phyloP scores from a whole-genome alignment of 2,329 filamentous ascomycete genomes.

The Penicillium rolfsii region DNA sequence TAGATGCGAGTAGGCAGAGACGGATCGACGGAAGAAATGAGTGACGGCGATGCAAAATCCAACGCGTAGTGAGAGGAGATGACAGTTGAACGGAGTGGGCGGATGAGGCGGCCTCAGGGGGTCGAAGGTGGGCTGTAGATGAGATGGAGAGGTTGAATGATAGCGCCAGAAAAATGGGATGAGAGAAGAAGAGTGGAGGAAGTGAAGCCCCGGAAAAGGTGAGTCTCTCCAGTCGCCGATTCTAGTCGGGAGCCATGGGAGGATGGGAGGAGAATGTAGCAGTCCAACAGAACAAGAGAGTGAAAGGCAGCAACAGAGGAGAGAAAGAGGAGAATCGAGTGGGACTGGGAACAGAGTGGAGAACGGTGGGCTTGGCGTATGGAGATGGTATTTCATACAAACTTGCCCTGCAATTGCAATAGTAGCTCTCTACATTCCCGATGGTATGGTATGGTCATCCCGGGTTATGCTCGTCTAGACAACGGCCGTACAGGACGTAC shows the following conservation, averaged over 20 bases:
- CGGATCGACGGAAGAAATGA: constrained; percentile 19
- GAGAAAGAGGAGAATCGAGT: constrained; percentile 29
- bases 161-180: constrained; percentile 15
- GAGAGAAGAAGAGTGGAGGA: constrained; percentile 16
- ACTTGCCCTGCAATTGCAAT: neutral
- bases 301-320: constrained; percentile 14
- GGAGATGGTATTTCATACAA: neutral
- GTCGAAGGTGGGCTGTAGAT: constrained; percentile 5
- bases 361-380: neutral
- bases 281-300: neutral
- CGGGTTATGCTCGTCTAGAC: neutral
- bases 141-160: constrained; percentile 1
- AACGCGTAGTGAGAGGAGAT: constrained; percentile 18
- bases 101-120: constrained; percentile 21
- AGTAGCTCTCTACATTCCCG: constrained; percentile 7
- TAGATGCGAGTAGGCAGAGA: constrained; percentile 1
- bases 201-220: constrained; percentile 11
- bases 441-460: constrained; percentile 9
- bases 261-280: constrained; percentile 22
- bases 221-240: constrained; percentile 25
- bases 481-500: neutral
- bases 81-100: constrained; percentile 1
- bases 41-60: constrained; percentile 16
- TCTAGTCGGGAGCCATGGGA: constrained; percentile 34
- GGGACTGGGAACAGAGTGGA: constrained; percentile 4